Base-by-base conservation (phyloP, 371 early-diverging fungal species). In the Umbelopsis sp. region DNA sequence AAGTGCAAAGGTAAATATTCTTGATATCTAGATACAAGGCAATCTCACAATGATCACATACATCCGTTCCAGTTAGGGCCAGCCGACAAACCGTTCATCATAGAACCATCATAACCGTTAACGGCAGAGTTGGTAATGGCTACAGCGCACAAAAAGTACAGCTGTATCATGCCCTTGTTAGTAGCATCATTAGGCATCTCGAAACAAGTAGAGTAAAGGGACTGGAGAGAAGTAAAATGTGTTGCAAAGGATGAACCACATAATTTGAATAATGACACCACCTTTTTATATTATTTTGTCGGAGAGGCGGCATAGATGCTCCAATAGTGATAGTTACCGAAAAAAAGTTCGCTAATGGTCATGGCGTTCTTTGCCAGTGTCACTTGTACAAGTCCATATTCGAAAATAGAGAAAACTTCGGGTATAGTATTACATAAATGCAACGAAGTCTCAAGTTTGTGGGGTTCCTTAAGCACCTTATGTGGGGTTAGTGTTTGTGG, bases 121-220 rank as follows among this genome's bases (percentile, higher is more conserved):
- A 76, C 76, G 11, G 76, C 76, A 9, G 76, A 76, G 70, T 77
- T 77, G 52, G 76, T 50, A 67, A 76, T 73, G 24, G 70, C 69
- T 35, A 77, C 66, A 62, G 72, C 65, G 44, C 50, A 71, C 44
- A 70, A 53, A 32, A 72, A 74, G 50, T 75, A 74, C 29, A 57
- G 35, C 29, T 35, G 35, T 18, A 57, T 29, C 35, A 57, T 57
- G 1, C 57, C 57, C 6, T n/a, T 35, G 29, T 57, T 18, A 16
- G 32, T 57, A 35, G 57, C 57, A 48, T 48, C 48, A 16, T 16
- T n/a, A 48, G 48, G 48, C 48, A 48, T 48, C 16, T 48, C 20
- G 48, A 20, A 3, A 48, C 48, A 12, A 20, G 48, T 18, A 20
- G 18, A 5, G 48, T n/a, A 12, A 20, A 20, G 48, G 8, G n/a